Evolutionary conservation across 306 rosid genomes (phyloP).

Genomic region (Cicer arietinum): DNA sequence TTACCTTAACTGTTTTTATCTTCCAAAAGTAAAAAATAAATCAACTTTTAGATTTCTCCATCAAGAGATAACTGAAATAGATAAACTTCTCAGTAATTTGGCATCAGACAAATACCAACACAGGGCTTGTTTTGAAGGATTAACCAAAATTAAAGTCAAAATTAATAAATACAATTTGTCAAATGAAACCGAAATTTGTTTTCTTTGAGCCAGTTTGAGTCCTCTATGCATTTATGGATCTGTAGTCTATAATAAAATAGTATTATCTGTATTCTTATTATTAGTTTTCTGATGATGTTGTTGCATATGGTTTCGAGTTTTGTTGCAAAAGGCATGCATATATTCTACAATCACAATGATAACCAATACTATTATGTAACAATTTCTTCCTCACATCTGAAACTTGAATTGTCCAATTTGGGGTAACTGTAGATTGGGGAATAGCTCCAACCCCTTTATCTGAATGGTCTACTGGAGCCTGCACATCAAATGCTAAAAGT

Average conservation of each 20-base stretch:
- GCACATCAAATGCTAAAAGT: conserved; percentile 35
- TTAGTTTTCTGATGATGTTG: neutral
- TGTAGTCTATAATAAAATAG: neutral
- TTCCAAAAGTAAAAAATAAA: conserved; percentile 40
- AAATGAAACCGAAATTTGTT: conserved; percentile 3
- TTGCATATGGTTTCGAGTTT: neutral
- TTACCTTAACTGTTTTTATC: conserved; percentile 68
- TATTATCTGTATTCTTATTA: neutral
- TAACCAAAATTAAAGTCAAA: neutral
- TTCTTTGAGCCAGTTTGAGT: neutral
- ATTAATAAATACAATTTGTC: neutral
- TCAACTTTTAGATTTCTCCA: neutral
- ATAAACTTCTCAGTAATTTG: neutral
- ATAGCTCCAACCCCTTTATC: conserved; percentile 47
- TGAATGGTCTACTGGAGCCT: conserved; percentile 47
- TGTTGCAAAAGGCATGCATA: neutral
- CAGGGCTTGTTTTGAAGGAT: conserved; percentile 6
- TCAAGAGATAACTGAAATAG: neutral
- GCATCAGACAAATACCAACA: conserved; percentile 3
- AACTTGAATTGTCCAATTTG: conserved; percentile 52
- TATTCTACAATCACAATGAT: conserved; percentile 1
- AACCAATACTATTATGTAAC: conserved; percentile 7
- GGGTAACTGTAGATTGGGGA: conserved; percentile 49
- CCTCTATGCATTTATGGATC: neutral
- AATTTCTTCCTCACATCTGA: conserved; percentile 57